phyloP scores from a whole-genome alignment of 2,329 filamentous ascomycete species.

The Claviceps pusilla region DNA sequence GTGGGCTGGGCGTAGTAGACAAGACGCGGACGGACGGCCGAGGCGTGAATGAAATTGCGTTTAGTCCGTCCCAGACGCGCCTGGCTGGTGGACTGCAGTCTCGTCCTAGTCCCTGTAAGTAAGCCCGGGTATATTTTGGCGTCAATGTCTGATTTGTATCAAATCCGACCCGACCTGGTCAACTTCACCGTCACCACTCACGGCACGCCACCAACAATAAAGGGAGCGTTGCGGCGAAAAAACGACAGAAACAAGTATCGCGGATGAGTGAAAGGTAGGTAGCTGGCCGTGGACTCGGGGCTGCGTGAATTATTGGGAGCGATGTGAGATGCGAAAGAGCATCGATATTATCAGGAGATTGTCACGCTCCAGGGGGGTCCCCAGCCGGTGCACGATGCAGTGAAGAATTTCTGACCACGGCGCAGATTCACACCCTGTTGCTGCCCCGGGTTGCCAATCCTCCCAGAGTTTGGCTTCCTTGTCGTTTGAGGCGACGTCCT shows the following conservation, averaged over 20 bases:
- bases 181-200: neutral
- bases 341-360: neutral
- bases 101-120: neutral
- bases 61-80: neutral
- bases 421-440: neutral
- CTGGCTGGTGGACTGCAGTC: neutral
- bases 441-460: neutral
- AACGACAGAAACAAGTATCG: neutral
- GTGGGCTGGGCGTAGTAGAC: neutral
- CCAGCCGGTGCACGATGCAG: neutral
- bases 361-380: neutral
- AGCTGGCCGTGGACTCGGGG: neutral
- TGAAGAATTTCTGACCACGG: neutral
- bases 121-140: neutral
- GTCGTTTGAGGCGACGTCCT: neutral
- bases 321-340: neutral
- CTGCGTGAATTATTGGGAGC: neutral
- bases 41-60: constrained; percentile 3
- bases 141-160: neutral
- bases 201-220: neutral
- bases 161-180: neutral
- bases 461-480: neutral
- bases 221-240: neutral
- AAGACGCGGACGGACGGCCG: neutral
- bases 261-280: neutral